Base-by-base conservation (phyloP, 2,329 filamentous ascomycete species). In the Daldinia sp. region DNA sequence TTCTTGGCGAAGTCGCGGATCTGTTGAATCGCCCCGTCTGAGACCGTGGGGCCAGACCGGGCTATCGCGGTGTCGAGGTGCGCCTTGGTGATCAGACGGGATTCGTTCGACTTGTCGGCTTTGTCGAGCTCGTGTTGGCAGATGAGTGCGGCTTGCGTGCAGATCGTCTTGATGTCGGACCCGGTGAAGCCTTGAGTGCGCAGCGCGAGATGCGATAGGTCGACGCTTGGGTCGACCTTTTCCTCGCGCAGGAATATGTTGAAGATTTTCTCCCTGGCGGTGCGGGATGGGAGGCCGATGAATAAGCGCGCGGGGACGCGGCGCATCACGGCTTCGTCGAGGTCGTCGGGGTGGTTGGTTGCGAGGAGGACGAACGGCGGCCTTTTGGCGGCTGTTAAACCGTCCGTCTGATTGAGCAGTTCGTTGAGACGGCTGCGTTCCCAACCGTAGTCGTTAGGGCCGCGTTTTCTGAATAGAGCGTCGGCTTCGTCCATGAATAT, bases 401-500 rank as follows among this genome's bases (percentile, higher is more conserved):
- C 34, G 92, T 82, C 74, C 92, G 90, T 35, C 89, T 91, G 47
- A 23, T 45, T 41, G 0, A 92, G 82, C 63, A 93, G 82, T 76
- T 93, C 89, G 70, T 92, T 93, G 63, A 92, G 80, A 1, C 89
- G 92, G 74, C 92, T 89, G 73, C 91, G 91, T 66, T 88, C 87
- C 73, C 92, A 92, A 25, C 88, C 87, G 15, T 87, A 87, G 76
- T 92, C 90, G 54, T 88, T 82, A 61, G 90, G 87, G 67, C 90
- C 89, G 67, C 90, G 82, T 79, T 91, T 91, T 27, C 88, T 87
- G 70, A 90, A 90, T 71, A 93, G 88, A 47, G 90, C 89, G 76
- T 93, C 90, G 58, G 92, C 77, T 74, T 93, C 90, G 73, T 93
- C 90, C 66, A 93, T 92, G 78, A 93, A 93, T 64, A 93, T 89